These are phyloP conservation scores for Naganishia sp. DNA, from an alignment of 1,284 basidiomycete genomes.

Conservation along the genomic window DNA sequence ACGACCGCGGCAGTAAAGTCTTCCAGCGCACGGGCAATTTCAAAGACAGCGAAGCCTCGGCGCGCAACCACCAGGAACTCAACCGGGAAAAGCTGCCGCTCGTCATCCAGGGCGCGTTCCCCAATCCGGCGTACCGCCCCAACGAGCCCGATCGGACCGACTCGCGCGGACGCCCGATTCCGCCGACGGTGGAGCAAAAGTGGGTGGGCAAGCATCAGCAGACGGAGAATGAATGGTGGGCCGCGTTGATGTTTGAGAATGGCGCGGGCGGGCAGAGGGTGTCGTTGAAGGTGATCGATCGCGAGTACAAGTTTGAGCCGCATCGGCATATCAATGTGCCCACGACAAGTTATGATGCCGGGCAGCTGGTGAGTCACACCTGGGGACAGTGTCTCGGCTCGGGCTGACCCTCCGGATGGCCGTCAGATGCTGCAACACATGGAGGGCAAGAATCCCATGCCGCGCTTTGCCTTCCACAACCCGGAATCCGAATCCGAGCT, in stretches of 20 bases:
- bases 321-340: conserved; percentile 15
- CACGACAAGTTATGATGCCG: conserved; percentile 20
- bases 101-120: conserved; percentile 28
- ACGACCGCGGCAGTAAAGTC: conserved; percentile 6
- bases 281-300: conserved; percentile 25
- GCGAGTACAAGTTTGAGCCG: conserved; percentile 33
- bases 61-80: conserved; percentile 20
- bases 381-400: too few species aligned
- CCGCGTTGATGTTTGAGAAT: conserved; percentile 24
- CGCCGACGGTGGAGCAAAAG: conserved; percentile 9
- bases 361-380: conserved; percentile 9
- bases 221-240: conserved; percentile 26
- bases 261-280: background rate
- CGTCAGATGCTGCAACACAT: conserved; percentile 11
- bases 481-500: background rate
- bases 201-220: conserved; percentile 18
- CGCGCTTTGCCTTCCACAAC: conserved; percentile 12
- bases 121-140: background rate
- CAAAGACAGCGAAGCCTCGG: conserved; percentile 19
- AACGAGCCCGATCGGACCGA: background rate
- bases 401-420: background rate
- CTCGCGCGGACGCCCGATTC: background rate
- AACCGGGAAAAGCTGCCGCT: conserved; percentile 33
- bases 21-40: conserved; percentile 16
- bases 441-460: conserved; percentile 22